Base-by-base conservation (phyloP, 805 yeast genomes). In the Candida silvicultrix region DNA sequence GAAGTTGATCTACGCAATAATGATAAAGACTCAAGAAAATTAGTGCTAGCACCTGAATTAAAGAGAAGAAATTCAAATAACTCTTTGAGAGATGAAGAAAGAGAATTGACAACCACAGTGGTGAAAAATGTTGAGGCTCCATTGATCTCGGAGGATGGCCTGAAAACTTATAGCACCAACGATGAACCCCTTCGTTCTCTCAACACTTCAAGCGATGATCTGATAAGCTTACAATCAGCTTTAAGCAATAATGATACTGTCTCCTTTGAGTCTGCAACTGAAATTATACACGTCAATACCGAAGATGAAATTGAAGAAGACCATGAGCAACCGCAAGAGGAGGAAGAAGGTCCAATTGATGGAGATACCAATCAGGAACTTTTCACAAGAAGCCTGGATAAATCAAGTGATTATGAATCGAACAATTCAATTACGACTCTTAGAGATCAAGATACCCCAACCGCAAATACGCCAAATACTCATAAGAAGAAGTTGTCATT, bases 1-100 rank as follows among this genome's bases (percentile, higher is more conserved):
- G 69, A 64, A 34, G 47, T 58, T 2, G 63, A 68, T 47, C 43
- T 65, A 9, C 57, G 67, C 43, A 67, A 68, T 42, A 62, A 60
- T 12, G 60, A 58, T 38, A 44, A 44, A 20, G 46, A 49, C 6
- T 38, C 55, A 0, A 52, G 47, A 5, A 46, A 46, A 3, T 52
- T 66, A 23, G 56, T 54, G 18, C 48, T 64, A 21, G 53, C 52
- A 34, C 60, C 64, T 3, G 45, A 23, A 2, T 23, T 70, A 23
- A 54, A 50, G 40, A 61, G 71, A 52, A 52, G 38, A 32, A 43
- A 38, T 19, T 58, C 63, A 9, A 48, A 53, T 40, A 53, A 48
- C 28, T 57, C 63, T 0, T 42, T 60, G 23, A 51, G 42, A 28
- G 62, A 60, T 42, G 60, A 55, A 18, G 64, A 60, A 16, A 54